Evolutionary conservation across 345 rosid species (phyloP).

Genomic region (Leavenworthia alabamica): DNA sequence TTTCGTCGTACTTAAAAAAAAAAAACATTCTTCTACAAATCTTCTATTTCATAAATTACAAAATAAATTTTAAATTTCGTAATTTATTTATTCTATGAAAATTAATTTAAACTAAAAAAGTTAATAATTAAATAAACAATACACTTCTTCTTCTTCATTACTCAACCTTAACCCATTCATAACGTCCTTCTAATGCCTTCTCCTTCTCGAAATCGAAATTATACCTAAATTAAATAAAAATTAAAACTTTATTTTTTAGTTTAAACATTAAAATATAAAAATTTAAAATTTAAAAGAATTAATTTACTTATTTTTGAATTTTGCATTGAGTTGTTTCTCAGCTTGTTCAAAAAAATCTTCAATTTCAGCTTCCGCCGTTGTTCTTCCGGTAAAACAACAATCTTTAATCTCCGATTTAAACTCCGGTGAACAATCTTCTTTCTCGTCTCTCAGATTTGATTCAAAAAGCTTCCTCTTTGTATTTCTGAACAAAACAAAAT

Average conservation of each 20-base stretch:
- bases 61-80: too few species aligned
- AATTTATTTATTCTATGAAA: not conserved
- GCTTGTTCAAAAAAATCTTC: conserved; percentile 63
- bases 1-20: conserved; percentile 14
- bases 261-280: not conserved
- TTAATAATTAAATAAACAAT: not conserved
- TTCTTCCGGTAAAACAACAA: conserved; percentile 36
- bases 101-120: conserved; percentile 7
- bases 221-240: conserved; percentile 38
- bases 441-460: conserved; percentile 18
- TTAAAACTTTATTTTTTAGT: not conserved
- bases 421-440: not conserved
- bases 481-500: not conserved
- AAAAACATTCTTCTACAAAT: conserved; percentile 20
- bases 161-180: conserved; percentile 53
- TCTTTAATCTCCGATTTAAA: conserved; percentile 1
- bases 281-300: not conserved
- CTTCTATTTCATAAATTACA: not conserved
- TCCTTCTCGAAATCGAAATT: conserved; percentile 58
- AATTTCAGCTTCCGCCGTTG: conserved; percentile 43
- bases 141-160: conserved; percentile 21
- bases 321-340: conserved; percentile 37
- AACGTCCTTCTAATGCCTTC: conserved; percentile 66
- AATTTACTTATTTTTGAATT: conserved; percentile 50
- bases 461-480: conserved; percentile 38